Conservation (phyloP, 1,139 yeast species). For the Taiozyma sp. region DNA sequence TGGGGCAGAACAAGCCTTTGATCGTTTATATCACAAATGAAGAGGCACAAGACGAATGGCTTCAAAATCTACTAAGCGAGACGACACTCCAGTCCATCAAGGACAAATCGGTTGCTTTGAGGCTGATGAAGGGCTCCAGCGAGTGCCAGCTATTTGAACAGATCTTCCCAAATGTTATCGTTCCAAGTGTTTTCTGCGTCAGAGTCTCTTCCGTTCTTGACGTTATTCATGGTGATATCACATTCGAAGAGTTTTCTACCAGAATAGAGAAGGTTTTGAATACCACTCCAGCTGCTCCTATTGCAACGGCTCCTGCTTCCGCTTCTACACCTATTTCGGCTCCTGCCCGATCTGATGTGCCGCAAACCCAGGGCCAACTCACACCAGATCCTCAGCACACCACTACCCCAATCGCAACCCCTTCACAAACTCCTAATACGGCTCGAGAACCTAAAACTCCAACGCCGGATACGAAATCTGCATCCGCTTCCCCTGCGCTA, state of each 20-base stretch:
- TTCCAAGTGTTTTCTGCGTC: constrained; percentile 49
- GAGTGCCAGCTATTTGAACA: constrained; percentile 48
- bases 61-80: constrained; percentile 16
- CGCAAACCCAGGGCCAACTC: not conserved
- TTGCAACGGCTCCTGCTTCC: not conserved
- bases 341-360: not conserved
- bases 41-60: constrained; percentile 25
- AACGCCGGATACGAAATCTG: not conserved
- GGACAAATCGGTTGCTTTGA: constrained; percentile 37
- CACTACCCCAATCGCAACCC: constrained; percentile 6
- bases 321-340: not conserved
- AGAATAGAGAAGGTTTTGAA: constrained; percentile 23
- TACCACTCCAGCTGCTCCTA: not conserved
- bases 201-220: constrained; percentile 42
- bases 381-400: not conserved
- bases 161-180: constrained; percentile 40
- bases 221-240: constrained; percentile 28
- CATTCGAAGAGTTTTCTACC: constrained; percentile 6
- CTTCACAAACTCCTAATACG: not conserved
- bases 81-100: constrained; percentile 14
- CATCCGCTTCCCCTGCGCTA: constrained; percentile 1
- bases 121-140: constrained; percentile 38
- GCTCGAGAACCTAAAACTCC: not conserved
- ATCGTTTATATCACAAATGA: constrained; percentile 34
- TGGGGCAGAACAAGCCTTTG: constrained; percentile 34